Base-by-base conservation (phyloP, 2,329 filamentous ascomycete genomes). In the Fusarium denticulatum region DNA sequence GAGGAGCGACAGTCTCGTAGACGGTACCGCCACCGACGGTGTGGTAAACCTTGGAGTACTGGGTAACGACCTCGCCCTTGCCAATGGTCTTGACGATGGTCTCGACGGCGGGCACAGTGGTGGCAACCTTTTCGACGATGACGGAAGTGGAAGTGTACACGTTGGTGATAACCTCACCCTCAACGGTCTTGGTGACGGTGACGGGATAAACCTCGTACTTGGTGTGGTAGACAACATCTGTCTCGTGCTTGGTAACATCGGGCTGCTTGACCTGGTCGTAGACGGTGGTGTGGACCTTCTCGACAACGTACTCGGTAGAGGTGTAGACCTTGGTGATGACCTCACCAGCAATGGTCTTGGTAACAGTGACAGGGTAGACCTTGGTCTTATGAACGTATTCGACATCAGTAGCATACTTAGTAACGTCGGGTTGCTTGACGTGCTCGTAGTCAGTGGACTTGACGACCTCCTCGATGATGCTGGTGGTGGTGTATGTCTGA, bases 191-290 rank as follows among this genome's bases (percentile, higher is more conserved):
- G 6, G 81, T 83, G 11, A 80, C 76, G 7, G 82, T 82, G 10
- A 86, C 74, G 18, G 86, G 85, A 77, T 82, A 84, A 12, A 86
- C 78, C 32, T 80, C 81, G 16, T 85, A 87, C 52, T 82, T 64
- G 37, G 85, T 86, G 8, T 78, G 81, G 75, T 85, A 84, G 26
- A 79, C 80, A 16, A 82, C 76, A 68, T 79, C 63, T 10, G 55
- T 53, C 16, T 78, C 77, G 1, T 80, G 81, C 28, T 80, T 79
- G 6, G 81, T 83, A 42, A 80, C 69, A 12, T 83, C 85, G n/a
- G 82, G 80, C 36, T 78, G 76, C 24, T 82, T 81, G 36, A 83
- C 77, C 10, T 83, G 82, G 69, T 82, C 76, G 66, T 80, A 75
- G 68, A 81, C 59, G 15, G 79, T 79, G 40, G 80, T 75, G 16